Evolutionary conservation across 441 rosid genomes (phyloP).

Genomic region (Croton laevigatus): DNA sequence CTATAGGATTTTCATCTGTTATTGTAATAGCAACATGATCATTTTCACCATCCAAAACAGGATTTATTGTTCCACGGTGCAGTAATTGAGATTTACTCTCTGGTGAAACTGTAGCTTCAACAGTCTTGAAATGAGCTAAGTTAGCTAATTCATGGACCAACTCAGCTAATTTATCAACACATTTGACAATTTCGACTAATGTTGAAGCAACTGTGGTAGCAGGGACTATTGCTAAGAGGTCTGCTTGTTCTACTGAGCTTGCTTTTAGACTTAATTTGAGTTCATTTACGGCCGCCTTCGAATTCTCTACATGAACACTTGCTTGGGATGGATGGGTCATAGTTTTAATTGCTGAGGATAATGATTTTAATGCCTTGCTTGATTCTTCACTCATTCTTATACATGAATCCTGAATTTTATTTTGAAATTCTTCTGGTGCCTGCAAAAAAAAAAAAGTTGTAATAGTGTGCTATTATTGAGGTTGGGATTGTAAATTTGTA

Average conservation of each 20-base stretch:
- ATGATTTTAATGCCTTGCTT: constrained; percentile 50
- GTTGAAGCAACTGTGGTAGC: constrained; percentile 60
- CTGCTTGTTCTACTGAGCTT: constrained; percentile 29
- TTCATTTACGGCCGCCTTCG: constrained; percentile 48
- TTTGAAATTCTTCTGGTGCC: constrained; percentile 46
- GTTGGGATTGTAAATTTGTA: too few relatives aligned
- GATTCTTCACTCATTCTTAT: constrained; percentile 46
- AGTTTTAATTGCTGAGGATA: constrained; percentile 57
- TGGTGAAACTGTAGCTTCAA: constrained; percentile 22
- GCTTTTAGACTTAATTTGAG: constrained; percentile 43
- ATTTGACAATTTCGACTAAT: constrained; percentile 45
- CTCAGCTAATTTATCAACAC: constrained; percentile 46
- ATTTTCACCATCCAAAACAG: constrained; percentile 37
- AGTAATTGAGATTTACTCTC: constrained; percentile 29
- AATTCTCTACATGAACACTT: constrained; percentile 40
- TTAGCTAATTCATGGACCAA: constrained; percentile 53
- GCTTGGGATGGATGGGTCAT: constrained; percentile 57
- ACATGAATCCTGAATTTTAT: constrained; percentile 46
- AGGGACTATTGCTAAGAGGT: constrained; percentile 48
- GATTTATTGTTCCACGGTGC: constrained; percentile 52
- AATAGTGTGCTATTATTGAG: too few relatives aligned
- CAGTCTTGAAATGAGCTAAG: constrained; percentile 32
- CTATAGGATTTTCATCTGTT: constrained; percentile 26
- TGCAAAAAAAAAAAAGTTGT: constrained; percentile 22
- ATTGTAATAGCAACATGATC: constrained; percentile 36